Percentiles rank a stretch among this genome's conserved stretches.
phyloP scores from a whole-genome alignment of 2,329 filamentous ascomycete species.

The Simplicillium aogashimaense region DNA sequence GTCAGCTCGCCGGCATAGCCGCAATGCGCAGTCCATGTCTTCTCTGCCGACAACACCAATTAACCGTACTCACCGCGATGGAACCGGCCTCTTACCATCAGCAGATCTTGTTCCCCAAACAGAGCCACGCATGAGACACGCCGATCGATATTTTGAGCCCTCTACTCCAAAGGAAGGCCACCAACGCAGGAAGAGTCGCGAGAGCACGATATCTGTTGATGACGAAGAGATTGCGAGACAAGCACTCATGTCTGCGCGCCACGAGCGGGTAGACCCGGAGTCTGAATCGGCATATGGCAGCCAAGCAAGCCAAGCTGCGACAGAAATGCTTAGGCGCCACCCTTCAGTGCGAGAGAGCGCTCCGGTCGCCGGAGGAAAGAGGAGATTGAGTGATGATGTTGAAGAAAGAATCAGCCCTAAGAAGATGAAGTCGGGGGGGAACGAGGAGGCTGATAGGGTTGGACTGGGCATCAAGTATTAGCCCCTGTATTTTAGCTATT shows the following conservation, averaged over 20 bases:
- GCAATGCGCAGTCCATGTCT: slow-evolving; percentile 74
- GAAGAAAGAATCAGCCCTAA: slow-evolving; percentile 38
- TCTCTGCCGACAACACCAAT: slow-evolving; percentile 73
- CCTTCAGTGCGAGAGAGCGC: slow-evolving; percentile 12
- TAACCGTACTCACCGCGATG: slow-evolving; percentile 35
- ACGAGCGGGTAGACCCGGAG: slow-evolving; percentile 13
- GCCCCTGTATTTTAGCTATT: slow-evolving; percentile 3
- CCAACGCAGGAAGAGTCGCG: slow-evolving; percentile 58
- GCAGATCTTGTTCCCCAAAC: slow-evolving; percentile 51
- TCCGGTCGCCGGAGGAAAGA: slow-evolving; percentile 38
- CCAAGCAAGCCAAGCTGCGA: slow-evolving; percentile 68
- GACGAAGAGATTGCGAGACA: slow-evolving; percentile 49
- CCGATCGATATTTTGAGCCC: slow-evolving; percentile 27
- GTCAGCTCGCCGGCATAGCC: slow-evolving; percentile 53
- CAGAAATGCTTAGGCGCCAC: slow-evolving; percentile 60
- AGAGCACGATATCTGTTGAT: slow-evolving; percentile 73
- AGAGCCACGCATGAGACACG: slow-evolving; percentile 40
- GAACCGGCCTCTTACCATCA: slow-evolving; percentile 48
- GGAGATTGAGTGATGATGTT: slow-evolving; percentile 33
- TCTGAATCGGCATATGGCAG: slow-evolving; percentile 50
- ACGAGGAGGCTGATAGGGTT: slow-evolving; percentile 28
- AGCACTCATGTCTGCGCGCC: slow-evolving; percentile 21
- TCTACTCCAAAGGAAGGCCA: slow-evolving; percentile 33
- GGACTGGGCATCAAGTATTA: slow-evolving; percentile 44
- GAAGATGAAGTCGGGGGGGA: slow-evolving; percentile 34